A percentile compares a stretch with the other conserved stretches of the same genome.
phyloP scores from a whole-genome alignment of 1,139 yeast species.

The Suhomyces yuchorum region DNA sequence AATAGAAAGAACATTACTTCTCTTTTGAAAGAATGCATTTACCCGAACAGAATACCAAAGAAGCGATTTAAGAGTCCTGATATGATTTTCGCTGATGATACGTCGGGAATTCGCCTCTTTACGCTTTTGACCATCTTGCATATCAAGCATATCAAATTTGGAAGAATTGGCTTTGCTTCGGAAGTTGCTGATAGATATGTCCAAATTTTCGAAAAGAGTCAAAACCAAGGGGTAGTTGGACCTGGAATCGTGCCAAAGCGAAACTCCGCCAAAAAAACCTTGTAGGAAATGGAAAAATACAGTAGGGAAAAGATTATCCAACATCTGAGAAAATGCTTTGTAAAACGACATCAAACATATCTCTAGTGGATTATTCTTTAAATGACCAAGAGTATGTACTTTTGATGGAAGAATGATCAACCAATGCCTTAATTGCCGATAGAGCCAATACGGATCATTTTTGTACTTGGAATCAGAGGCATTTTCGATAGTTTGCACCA shows the following conservation, averaged over 20 bases:
- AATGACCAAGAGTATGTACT: constrained; percentile 18
- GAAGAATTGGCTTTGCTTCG: too few species aligned
- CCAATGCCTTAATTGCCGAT: constrained; percentile 30
- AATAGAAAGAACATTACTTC: constrained; percentile 24
- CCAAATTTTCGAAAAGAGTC: neutral
- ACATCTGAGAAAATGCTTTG: constrained; percentile 21
- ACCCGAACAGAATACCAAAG: constrained; percentile 25
- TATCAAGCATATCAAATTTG: too few species aligned
- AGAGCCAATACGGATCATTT: constrained; percentile 18
- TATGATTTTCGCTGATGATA: constrained; percentile 13
- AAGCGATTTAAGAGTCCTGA: constrained; percentile 6
- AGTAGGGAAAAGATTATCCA: constrained; percentile 31
- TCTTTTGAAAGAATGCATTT: constrained; percentile 26
- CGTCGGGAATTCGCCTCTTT: too few species aligned
- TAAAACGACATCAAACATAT: constrained; percentile 23
- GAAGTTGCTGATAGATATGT: too few species aligned
- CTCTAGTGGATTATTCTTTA: constrained; percentile 22
- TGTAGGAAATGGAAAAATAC: constrained; percentile 27
- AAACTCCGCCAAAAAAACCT: constrained; percentile 27
- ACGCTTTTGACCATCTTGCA: too few species aligned
- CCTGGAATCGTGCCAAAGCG: constrained; percentile 15
- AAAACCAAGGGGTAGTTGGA: neutral
- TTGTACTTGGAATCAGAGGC: constrained; percentile 10
- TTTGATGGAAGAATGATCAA: constrained; percentile 28
- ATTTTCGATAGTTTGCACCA: constrained; percentile 11